phyloP scores from a whole-genome alignment of 805 yeast species.

The Spencermartinsiella europaea region DNA sequence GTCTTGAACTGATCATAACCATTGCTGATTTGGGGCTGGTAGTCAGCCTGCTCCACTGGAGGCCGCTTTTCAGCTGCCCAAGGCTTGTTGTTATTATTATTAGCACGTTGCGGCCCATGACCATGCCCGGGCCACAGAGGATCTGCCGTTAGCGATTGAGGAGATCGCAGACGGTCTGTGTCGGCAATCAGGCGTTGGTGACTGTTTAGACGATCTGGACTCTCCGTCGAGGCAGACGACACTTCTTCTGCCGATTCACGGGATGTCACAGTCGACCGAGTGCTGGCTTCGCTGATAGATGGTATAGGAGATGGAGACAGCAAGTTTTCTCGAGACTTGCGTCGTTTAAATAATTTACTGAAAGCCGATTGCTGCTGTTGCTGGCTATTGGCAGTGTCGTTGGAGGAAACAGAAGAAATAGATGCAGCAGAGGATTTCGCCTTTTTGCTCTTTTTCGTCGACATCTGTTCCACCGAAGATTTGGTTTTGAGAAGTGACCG shows the following conservation, averaged over 20 bases:
- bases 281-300: not conserved
- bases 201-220: not conserved
- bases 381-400: not conserved
- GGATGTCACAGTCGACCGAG: not conserved
- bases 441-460: slow-evolving; percentile 6
- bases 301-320: not conserved
- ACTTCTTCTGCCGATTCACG: not conserved
- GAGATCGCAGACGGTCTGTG: not conserved
- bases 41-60: not conserved
- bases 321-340: slow-evolving; percentile 12
- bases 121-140: not conserved
- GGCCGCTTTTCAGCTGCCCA: slow-evolving; percentile 1
- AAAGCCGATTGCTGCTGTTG: slow-evolving; percentile 10
- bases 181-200: not conserved
- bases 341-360: slow-evolving; percentile 17
- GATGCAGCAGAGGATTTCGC: slow-evolving; percentile 4
- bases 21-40: not conserved
- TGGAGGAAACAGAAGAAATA: slow-evolving; percentile 6
- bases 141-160: not conserved
- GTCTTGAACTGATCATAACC: not conserved
- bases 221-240: not conserved
- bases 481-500: slow-evolving; percentile 20
- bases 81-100: not conserved
- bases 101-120: not conserved
- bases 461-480: slow-evolving; percentile 21